phyloP scores from a whole-genome alignment of 148 eudicot species.

The Talinum fruticosum region DNA sequence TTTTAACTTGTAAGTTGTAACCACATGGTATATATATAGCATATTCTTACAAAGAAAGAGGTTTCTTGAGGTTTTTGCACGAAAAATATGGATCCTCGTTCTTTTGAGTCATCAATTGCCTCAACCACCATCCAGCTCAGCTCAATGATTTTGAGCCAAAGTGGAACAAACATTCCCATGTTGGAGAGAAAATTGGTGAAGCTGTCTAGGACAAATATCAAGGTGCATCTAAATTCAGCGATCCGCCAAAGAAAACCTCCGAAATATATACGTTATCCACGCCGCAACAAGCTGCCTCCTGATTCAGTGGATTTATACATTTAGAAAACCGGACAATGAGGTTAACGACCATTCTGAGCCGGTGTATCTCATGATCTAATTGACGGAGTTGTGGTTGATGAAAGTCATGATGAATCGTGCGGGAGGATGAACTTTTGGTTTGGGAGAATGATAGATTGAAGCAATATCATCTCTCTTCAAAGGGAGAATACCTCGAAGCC shows the following conservation, averaged over 20 bases:
- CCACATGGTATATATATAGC: background rate
- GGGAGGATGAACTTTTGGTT: constrained; percentile 27
- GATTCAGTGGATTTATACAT: constrained; percentile 33
- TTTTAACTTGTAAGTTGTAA: background rate
- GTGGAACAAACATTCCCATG: constrained; percentile 11
- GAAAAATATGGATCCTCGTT: constrained; percentile 21
- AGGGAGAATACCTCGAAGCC: constrained; percentile 91
- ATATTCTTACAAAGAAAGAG: too few species aligned
- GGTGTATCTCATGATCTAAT: constrained; percentile 15
- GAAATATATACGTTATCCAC: constrained; percentile 53
- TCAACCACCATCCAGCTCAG: constrained; percentile 10
- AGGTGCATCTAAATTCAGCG: constrained; percentile 25
- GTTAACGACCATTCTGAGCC: constrained; percentile 14
- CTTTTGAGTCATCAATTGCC: constrained; percentile 11
- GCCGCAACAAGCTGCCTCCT: constrained; percentile 55
- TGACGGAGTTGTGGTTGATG: constrained; percentile 15
- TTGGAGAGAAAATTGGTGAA: constrained; percentile 3
- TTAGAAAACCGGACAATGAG: constrained; percentile 27
- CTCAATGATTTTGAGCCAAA: constrained; percentile 7
- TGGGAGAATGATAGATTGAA: constrained; percentile 80
- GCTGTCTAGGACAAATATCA: constrained; percentile 6
- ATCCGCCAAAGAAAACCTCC: constrained; percentile 32
- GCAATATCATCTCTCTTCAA: constrained; percentile 84
- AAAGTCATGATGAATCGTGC: constrained; percentile 17
- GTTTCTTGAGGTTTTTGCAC: background rate